Percentiles rank a stretch among this genome's conserved stretches.
Evolutionary conservation across 305 asterid species (phyloP).

Genomic region (Solanum hybrid): DNA sequence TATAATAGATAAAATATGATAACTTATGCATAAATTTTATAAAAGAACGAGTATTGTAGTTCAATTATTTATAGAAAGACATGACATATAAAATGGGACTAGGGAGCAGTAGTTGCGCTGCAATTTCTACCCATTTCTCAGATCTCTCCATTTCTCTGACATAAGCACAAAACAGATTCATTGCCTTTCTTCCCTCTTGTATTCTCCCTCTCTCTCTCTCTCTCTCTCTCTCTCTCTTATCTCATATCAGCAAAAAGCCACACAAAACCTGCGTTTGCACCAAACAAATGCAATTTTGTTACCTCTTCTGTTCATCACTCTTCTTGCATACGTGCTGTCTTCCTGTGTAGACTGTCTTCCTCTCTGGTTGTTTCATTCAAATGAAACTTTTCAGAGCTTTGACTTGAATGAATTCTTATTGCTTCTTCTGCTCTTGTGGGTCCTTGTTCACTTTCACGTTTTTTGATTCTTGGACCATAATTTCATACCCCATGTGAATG

Average conservation of each 20-base stretch:
- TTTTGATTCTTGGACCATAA: conserved; percentile 11
- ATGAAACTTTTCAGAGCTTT: not conserved
- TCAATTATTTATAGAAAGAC: no score
- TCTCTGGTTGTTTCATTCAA: conserved; percentile 1
- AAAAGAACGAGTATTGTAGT: no score
- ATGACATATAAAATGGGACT: no score
- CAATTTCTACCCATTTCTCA: conserved; percentile 21
- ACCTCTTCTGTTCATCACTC: not conserved
- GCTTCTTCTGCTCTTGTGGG: not conserved
- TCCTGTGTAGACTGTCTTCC: not conserved
- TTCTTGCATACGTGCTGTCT: not conserved
- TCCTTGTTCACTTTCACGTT: not conserved
- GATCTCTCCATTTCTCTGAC: conserved; percentile 47
- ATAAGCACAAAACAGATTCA: conserved; percentile 32
- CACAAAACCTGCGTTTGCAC: not conserved
- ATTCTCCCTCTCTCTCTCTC: not conserved
- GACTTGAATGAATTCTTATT: not conserved
- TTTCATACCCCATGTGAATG: not conserved
- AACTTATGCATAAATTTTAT: no score
- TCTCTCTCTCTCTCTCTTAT: not conserved
- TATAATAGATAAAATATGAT: no score
- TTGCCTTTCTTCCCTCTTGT: not conserved
- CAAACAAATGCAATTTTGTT: not conserved
- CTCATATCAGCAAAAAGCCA: conserved; percentile 2
- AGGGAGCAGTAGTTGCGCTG: not conserved